Evolutionary conservation across 2,329 filamentous ascomycete genomes (phyloP), one percentile per base, ranked within the genome.

Genomic region (Apiospora koreana): DNA sequence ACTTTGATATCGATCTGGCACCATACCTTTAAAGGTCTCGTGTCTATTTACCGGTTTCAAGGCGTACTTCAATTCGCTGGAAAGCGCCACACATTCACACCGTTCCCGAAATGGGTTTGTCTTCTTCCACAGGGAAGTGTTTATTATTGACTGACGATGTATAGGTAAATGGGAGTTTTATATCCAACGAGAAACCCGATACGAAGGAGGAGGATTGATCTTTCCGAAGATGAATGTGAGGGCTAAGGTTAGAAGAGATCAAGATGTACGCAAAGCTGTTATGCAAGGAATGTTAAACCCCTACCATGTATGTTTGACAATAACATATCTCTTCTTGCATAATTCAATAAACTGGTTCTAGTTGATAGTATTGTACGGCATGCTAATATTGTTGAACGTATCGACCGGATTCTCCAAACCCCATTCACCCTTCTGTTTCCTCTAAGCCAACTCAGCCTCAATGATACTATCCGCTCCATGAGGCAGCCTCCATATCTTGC

Each of bases 401-500:
- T n/a, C n/a, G n/a, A n/a, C n/a, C n/a, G n/a, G n/a, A n/a, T n/a
- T n/a, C n/a, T n/a, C n/a, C n/a, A n/a, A n/a, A n/a, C n/a, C n/a
- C n/a, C n/a, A n/a, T n/a, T n/a, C n/a, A n/a, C n/a, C n/a, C n/a
- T n/a, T n/a, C n/a, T n/a, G n/a, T n/a, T n/a, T 38, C 35, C 38
- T 41, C 38, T 41, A 41, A 10, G 70, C 69, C 14, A 75, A n/a
- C 28, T 75, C 75, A 1, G 72, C 72, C 46, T 77, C 75, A 28
- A 77, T 74, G 0, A 77, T 31, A 42, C 75, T 76, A 65, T 77
- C 75, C 1, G 72, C 71, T 1, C 70, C 71, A 67, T 73, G 71
- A 28, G 73, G 73, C 35, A 72, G 74, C 10, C 54, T 72, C 25
- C 75, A 76, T 3, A 76, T 68, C 38, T 70, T 48, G 2, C 69